A percentile compares a stretch with the other conserved stretches of the same genome.
phyloP scores from a whole-genome alignment of 148 eudicot species.

The Chenopodium suecicum region DNA sequence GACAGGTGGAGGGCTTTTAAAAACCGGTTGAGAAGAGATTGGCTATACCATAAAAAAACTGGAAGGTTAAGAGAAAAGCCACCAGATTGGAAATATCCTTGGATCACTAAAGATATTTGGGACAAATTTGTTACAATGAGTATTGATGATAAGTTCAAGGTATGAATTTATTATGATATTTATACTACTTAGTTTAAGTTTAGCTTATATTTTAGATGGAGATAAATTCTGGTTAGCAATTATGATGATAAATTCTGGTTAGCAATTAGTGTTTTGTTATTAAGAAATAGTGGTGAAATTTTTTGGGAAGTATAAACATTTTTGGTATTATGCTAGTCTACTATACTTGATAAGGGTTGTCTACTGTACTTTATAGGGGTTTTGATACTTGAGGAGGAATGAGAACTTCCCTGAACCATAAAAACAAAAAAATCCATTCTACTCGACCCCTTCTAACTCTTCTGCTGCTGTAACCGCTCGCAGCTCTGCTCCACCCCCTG shows the following conservation, averaged over 20 bases:
- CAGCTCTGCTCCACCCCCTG: constrained; percentile 49
- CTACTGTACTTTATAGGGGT: too few relatives aligned
- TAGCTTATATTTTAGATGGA: too few relatives aligned
- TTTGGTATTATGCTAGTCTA: too few relatives aligned
- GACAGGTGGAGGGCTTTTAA: constrained; percentile 4
- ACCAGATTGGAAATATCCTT: not conserved
- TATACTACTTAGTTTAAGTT: too few relatives aligned
- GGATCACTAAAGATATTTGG: not conserved
- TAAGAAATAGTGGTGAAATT: too few relatives aligned
- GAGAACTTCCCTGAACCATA: constrained; percentile 59
- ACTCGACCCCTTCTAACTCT: constrained; percentile 26
- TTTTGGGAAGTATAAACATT: too few relatives aligned
- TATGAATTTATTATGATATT: not conserved
- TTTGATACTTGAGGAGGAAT: constrained; percentile 33
- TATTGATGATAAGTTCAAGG: not conserved
- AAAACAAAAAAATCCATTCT: constrained; percentile 40
- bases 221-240: too few relatives aligned
- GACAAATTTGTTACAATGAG: not conserved
- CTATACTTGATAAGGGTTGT: too few relatives aligned
- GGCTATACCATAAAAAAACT: not conserved
- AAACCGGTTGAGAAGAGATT: not conserved
- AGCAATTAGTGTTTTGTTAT: too few relatives aligned
- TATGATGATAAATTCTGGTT: too few relatives aligned
- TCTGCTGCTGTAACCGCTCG: constrained; percentile 19
- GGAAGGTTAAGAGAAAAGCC: not conserved